Base-by-base conservation (phyloP, 768 basidiomycete species). In the Ramaria sp. region DNA sequence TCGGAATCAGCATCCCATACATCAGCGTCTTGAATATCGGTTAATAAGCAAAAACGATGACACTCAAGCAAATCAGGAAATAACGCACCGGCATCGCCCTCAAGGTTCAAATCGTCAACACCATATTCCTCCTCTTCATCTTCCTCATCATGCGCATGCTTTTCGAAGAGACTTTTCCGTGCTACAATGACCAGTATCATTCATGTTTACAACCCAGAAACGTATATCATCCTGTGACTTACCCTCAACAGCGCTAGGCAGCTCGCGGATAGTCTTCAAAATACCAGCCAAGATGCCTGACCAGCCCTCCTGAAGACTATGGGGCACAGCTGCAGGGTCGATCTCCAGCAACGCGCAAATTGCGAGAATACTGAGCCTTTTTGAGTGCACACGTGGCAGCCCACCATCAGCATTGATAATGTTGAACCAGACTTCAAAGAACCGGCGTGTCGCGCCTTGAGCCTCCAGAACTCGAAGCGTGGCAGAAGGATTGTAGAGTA, bases 1-100 rank as follows among this genome's bases (percentile, higher is more conserved):
- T 85, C 87, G 7, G 88, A 89, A 61, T 91, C 88, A 56, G 88
- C 84, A 62, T 93, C 90, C 82, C 85, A 91, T 15, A 92, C 88
- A 65, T 94, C 91, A 64, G 88, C 89, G 82, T 60, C 57, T 36
- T 24, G 7, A 10, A 1, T 25, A 15, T 37, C 18, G 48, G 38
- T 34, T 34, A 9, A 38, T 48, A 24, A 20, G 47, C 34, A 43
- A 7, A 42, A 24, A 20, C 43, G 7, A 34, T 9, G 32, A 37
- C 36, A 18, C 28, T 2, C 30, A 5, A 3, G 30, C 48, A 25
- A 10, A 27, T n/a, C 18, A 34, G 3, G 34, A 39, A 24, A 7
- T 16, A 13, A 60, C 70, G 56, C 53, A 76, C 81, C 80, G 61
- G 84, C 83, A 42, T 86, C 84, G 53, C 81, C 84, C 44, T 77